phyloP scores from a whole-genome alignment of 352 stramenopile species.

The Globisporangium irregulare region DNA sequence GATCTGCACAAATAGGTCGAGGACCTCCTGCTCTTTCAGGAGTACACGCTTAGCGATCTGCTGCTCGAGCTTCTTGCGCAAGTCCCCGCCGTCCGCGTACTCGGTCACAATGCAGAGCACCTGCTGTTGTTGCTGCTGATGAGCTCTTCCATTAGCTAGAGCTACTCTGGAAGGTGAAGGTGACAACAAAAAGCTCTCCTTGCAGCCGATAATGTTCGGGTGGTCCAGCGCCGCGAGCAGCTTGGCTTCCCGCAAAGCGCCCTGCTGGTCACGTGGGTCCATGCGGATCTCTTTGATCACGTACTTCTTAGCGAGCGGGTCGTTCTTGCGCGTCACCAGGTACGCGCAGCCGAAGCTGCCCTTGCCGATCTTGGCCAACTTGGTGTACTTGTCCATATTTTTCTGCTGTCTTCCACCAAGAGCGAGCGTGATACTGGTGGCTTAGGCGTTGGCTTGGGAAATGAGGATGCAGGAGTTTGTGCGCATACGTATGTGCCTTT shows the following conservation, averaged over 20 bases:
- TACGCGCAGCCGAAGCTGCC: slow-evolving; percentile 71
- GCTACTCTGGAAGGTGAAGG: not conserved
- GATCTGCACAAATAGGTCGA: slow-evolving; percentile 66
- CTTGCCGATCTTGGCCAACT: slow-evolving; percentile 72
- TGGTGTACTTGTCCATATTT: slow-evolving; percentile 78
- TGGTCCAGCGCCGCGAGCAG: slow-evolving; percentile 72
- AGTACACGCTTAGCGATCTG: slow-evolving; percentile 16
- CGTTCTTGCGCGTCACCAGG: slow-evolving; percentile 46
- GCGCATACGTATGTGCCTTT: not conserved
- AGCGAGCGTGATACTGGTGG: not conserved
- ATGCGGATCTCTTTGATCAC: slow-evolving; percentile 79
- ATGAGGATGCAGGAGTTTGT: not conserved
- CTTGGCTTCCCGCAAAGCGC: slow-evolving; percentile 59
- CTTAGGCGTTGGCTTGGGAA: not conserved
- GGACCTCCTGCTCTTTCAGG: slow-evolving; percentile 37
- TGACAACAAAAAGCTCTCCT: slow-evolving; percentile 67
- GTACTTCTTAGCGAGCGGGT: slow-evolving; percentile 36
- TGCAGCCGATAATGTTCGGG: slow-evolving; percentile 81
- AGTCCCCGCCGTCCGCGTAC: slow-evolving; percentile 74
- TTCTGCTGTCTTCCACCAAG: not conserved
- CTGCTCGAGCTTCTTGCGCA: slow-evolving; percentile 51
- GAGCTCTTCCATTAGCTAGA: slow-evolving; percentile 1
- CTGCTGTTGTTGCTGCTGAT: slow-evolving; percentile 10
- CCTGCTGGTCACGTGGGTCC: slow-evolving; percentile 58
- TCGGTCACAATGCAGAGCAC: slow-evolving; percentile 87